Evolutionary conservation across 2,329 filamentous ascomycete genomes (phyloP), one percentile per base, ranked within the genome.

Genomic region (Alternaria burnsii): DNA sequence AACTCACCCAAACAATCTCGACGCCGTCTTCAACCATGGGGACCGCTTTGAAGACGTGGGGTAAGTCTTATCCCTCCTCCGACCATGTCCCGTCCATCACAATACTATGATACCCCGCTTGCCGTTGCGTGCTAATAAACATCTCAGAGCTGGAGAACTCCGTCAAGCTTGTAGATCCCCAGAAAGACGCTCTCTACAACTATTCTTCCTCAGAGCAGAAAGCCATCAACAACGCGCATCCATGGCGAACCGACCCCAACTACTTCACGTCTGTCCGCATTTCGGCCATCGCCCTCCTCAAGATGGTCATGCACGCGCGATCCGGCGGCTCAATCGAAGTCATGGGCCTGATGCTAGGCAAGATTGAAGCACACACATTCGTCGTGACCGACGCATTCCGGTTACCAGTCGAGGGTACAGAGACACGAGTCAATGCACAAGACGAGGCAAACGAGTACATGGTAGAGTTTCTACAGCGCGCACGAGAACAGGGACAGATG

Each of bases 221-320:
- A 74, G 81, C 84, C 38, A 86, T 91, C 67, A 85, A 85, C 63
- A 81, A 85, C 11, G 82, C 85, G 22, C 86, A 86, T 55, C 93
- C 94, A 62, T 98, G 95, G 95, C 83, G 82, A 51, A 83, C 83
- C 47, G 89, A 97, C 75, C 89, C 91, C 0, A 86, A 93, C 79
- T 89, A 97, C 84, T 99, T 98, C 87, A 96, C 94, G 78, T 87
- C 91, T 55, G 93, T 98, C 47, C 92, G 94, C 72, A 94, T 99
- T 80, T 96, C 92, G 53, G 93, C 95, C 59, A 90, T 97, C 12
- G 95, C 95, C 5, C 87, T 99, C 60, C 87, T 98, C 70, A 99
- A 99, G 82, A 99, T 99, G 95, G 93, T 96, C 66, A 98, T 97
- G 92, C 95, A 99, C 78, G 95, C 95, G 10, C 91, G 95, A n/a